Evolutionary conservation across 2,329 filamentous ascomycete genomes (phyloP), one percentile per base, ranked within the genome.

Genomic region (Verruconis gallopava): DNA sequence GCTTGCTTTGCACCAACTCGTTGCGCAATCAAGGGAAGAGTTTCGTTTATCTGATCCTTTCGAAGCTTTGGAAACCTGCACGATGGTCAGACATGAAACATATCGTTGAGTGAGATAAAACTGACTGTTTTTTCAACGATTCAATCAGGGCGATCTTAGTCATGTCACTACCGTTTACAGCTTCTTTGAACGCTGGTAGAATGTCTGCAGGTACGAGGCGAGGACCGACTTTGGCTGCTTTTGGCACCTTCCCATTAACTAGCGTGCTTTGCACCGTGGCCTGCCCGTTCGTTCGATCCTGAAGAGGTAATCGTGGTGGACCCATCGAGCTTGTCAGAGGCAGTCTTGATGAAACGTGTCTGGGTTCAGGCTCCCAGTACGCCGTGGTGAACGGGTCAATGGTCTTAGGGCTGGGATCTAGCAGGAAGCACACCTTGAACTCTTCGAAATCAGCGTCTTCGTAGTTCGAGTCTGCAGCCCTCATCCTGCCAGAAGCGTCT

Each of bases 321-420:
- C 22, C 35, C 33, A 38, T 43, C 14, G 36, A 15, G 21, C 41
- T 37, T 21, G 14, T 43, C 17, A 17, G 19, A 6, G 40, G 30
- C 4, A 36, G 15, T 11, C 13, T 12, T 21, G 48, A 21, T 34
- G 47, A 40, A 21, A 46, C 44, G 25, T 47, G 34, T 13, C 49
- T 34, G 28, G 54, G 52, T 2, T 59, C 52, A 6, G 56, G 53
- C 5, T 59, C 58, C 91, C 91, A 96, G 59, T 96, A 96, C 1
- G 67, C 60, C 0, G 75, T 76, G 0, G 85, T 88, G 55, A 89
- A 93, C 0, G 91, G 91, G 53, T 98, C 79, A 48, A 98, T 89
- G 5, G 77, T 61, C 58, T 75, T 62, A 42, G 59, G 55, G 39
- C 64, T 57, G 3, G 62, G 56, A 38, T 71, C 69, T 40, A 79